Evolutionary conservation across 2,329 filamentous ascomycete species (phyloP), one percentile per base, ranked within the genome.

Genomic region (Ophiostoma sp.): DNA sequence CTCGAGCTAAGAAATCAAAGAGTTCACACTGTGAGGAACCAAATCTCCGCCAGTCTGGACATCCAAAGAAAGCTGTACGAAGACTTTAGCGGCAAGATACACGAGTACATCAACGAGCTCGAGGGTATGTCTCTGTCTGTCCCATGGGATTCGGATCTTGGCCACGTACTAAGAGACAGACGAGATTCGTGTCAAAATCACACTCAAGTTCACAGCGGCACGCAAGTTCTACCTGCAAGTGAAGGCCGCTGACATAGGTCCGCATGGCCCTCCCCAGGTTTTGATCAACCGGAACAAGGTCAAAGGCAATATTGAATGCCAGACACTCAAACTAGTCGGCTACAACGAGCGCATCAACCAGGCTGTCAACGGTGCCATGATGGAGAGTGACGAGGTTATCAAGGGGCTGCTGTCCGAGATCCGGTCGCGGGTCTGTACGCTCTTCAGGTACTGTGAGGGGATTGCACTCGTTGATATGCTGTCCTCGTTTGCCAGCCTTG

Each of bases 401-500:
- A 86, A 91, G 71, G 79, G 85, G 11, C 81, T 99, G 2, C 85
- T 96, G 16, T 81, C 85, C 16, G 81, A 87, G n/a, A 83, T 97
- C n/a, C 85, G 91, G 45, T 80, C 81, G 0, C 85, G 92, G 70
- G 87, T 93, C 27, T 87, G 90, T 0, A 80, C 83, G 3, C 81
- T 99, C 0, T 97, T 97, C 78, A 88, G 88, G 68, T 86, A 96
- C 55, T 95, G 92, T 72, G 93, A 98, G 76, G 89, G 90, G 12
- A 86, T 98, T 71, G 92, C 90, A 2, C 84, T 96, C 74, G 81
- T 97, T 1, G 95, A 99, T 76, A 94, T 97, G 89, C 81, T 96
- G 41, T 79, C 87, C 1, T 85, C 89, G 0, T 96, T 96, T 76
- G 88, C 86, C 0, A 88, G 96, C 36, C 77, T 93, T 1, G 87